Conservation (phyloP, 768 basidiomycete species). For the Lactarius sanguifluus region DNA sequence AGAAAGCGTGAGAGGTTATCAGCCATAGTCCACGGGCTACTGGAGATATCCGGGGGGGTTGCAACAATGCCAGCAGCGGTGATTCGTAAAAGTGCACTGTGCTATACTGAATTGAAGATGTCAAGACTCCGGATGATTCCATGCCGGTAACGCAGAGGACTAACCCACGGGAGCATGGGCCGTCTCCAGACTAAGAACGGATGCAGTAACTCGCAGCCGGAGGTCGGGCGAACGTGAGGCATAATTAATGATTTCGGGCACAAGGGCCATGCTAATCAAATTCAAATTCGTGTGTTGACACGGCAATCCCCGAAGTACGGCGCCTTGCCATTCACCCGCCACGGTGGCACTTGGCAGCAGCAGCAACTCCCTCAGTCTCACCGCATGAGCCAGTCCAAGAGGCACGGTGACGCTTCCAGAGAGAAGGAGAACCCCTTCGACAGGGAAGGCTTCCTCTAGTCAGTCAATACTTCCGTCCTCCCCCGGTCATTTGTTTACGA, state of each 20-base stretch:
- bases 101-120: not conserved
- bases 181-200: not conserved
- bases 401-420: slow-evolving; percentile 12
- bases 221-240: too few species aligned
- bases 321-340: slow-evolving; percentile 2
- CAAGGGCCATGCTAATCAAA: not conserved
- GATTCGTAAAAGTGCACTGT: not conserved
- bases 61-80: not conserved
- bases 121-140: not conserved
- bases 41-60: not conserved
- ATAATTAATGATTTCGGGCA: not conserved
- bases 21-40: not conserved
- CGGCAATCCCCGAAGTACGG: slow-evolving; percentile 21
- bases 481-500: slow-evolving; percentile 3
- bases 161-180: not conserved
- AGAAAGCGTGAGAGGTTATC: not conserved
- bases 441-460: slow-evolving; percentile 30
- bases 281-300: not conserved
- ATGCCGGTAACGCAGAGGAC: not conserved
- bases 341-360: not conserved
- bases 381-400: slow-evolving; percentile 25
- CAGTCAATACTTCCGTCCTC: slow-evolving; percentile 6
- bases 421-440: slow-evolving; percentile 21
- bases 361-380: not conserved
- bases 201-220: too few species aligned